Evolutionary conservation across 495 filamentous ascomycete genomes (phyloP).

Genomic region (Viridothelium virens): DNA sequence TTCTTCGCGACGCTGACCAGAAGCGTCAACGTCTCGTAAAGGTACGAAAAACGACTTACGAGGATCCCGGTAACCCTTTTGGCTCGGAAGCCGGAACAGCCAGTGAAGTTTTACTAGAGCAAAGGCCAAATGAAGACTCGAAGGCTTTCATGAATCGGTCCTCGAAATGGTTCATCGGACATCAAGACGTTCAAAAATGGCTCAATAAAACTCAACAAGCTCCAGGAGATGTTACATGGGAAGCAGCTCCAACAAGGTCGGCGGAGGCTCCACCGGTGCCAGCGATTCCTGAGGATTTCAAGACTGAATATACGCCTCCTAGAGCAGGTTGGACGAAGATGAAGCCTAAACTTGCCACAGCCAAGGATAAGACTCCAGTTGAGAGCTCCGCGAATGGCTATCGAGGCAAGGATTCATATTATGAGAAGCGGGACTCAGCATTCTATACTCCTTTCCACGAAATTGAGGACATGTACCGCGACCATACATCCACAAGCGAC

Average conservation of each 20-base stretch:
- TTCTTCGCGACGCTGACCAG: constrained; percentile 1
- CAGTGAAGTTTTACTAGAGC: not conserved
- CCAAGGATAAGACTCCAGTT: not conserved
- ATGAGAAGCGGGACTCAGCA: not conserved
- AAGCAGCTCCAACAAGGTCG: not conserved
- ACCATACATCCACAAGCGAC: not conserved
- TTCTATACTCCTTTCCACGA: constrained; percentile 1
- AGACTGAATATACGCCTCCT: not conserved
- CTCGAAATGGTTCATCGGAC: constrained; percentile 4
- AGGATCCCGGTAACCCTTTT: constrained; percentile 23
- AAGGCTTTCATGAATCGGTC: not conserved
- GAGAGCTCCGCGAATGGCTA: not conserved
- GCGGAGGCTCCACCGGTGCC: not conserved
- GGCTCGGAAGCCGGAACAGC: not conserved
- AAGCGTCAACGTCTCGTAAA: constrained; percentile 11
- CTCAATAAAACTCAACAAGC: too few relatives aligned
- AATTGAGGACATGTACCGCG: constrained; percentile 7
- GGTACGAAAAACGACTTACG: constrained; percentile 21
- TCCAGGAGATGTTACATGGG: not conserved
- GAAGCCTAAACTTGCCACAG: not conserved
- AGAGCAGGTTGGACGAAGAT: not conserved
- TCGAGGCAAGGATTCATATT: not conserved
- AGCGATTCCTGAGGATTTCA: not conserved
- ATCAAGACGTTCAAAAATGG: not conserved
- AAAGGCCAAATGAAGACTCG: not conserved